phyloP scores from a whole-genome alignment of 2,329 filamentous ascomycete genomes.

The Pseudogymnoascus sp. region DNA sequence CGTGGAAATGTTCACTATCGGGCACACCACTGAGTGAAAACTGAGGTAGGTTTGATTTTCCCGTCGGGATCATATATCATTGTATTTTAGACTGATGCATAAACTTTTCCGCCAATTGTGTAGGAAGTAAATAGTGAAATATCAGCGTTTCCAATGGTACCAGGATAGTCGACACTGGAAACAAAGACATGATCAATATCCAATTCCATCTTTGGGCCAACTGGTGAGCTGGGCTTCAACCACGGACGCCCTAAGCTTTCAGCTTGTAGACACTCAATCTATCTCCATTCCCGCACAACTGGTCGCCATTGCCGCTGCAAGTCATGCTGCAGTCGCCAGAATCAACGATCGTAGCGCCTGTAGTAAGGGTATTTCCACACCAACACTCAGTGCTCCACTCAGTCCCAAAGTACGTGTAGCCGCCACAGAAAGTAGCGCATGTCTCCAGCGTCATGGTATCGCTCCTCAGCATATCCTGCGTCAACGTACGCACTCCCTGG shows the following conservation, averaged over 20 bases:
- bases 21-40: not conserved
- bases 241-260: not conserved
- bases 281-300: slow-evolving; percentile 30
- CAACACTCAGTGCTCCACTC: slow-evolving; percentile 33
- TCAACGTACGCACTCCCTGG: slow-evolving; percentile 22
- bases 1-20: not conserved
- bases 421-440: slow-evolving; percentile 26
- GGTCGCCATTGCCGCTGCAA: slow-evolving; percentile 25
- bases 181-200: not conserved
- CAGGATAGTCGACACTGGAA: not conserved
- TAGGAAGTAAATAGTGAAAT: not conserved
- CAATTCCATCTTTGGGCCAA: not conserved
- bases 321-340: slow-evolving; percentile 24
- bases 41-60: not conserved
- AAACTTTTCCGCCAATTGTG: not conserved
- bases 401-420: slow-evolving; percentile 30
- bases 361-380: slow-evolving; percentile 25
- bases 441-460: slow-evolving; percentile 29
- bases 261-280: slow-evolving; percentile 21
- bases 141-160: not conserved
- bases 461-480: slow-evolving; percentile 15
- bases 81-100: not conserved
- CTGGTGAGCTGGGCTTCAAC: not conserved
- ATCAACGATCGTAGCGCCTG: too few species aligned
- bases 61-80: not conserved